Base-by-base conservation (phyloP, 306 rosid species). In the Corylus avellana region DNA sequence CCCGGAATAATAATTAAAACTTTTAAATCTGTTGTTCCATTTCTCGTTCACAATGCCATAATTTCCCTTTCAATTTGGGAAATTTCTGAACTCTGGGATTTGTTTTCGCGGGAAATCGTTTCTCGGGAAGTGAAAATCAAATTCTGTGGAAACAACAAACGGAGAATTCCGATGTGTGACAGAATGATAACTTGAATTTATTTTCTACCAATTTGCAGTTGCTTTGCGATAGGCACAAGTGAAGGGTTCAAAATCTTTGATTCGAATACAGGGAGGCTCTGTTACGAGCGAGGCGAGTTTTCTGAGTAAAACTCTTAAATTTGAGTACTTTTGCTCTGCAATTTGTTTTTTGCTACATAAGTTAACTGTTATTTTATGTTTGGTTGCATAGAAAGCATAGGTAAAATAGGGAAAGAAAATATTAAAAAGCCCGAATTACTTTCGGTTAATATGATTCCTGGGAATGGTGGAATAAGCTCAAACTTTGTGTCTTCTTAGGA, bases 241-340 rank as follows among this genome's bases (percentile, higher is more conserved):
- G 90, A 92, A 72, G 97, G 98, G 44, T 87, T 94, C 85, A 91
- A 86, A 86, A 87, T 94, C 39, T 92, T 90, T 80, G 95, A 94
- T 67, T 87, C 95, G 18, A 83, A 81, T 59, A 85, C 94, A 0
- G 98, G 98, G 66, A 85, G 86, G 29, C 97, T 92, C 63, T 92
- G 90, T 74, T 94, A 89, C 48, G 89, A 94, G 80, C 85, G 89
- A 86, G 88, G 98, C 85, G 46, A 84, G 70, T 80, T 44, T 61
- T 49, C 22, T 47, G 13, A 58, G 1, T 35, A 17, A 46, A 61
- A 71, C 4, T 56, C 12, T 51, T 4, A 17, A 2, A 4, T 70
- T 29, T 20, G 39, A 5, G 2, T 75, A 12, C 1, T 70, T 63
- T 32, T 2, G 0, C 27, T 63, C 54, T 76, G 4, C 35, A 18